Evolutionary conservation across 768 basidiomycete genomes (phyloP).

Genomic region (Neoboletus subvelutipes): DNA sequence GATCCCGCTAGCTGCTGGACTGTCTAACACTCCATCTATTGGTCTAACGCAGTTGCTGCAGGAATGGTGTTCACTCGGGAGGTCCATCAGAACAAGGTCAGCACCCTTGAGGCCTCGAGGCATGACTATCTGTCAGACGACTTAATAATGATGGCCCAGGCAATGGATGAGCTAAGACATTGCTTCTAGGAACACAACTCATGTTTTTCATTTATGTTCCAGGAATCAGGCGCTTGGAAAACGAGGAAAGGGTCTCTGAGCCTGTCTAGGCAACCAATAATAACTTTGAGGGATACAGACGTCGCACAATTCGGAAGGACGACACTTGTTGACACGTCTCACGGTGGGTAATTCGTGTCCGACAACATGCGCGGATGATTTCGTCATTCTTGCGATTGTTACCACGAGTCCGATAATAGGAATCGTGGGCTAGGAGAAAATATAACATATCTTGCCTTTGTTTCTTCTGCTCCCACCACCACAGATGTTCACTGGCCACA

Average conservation of each 20-base stretch:
- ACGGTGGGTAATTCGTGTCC: background rate
- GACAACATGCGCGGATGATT: background rate
- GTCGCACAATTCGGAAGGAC: background rate
- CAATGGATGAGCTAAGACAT: constrained; percentile 33
- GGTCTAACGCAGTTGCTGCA: background rate
- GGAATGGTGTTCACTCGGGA: background rate
- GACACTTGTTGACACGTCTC: background rate
- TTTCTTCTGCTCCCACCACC: background rate
- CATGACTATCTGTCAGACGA: background rate
- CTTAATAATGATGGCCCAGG: background rate
- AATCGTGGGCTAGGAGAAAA: background rate
- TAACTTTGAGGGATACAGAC: no score
- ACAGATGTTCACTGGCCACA: constrained; percentile 7
- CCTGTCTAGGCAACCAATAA: no score
- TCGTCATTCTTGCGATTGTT: constrained; percentile 13
- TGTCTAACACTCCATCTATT: background rate
- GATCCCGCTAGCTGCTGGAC: background rate
- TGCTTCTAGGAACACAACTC: constrained; percentile 76
- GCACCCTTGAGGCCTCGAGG: background rate
- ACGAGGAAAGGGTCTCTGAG: background rate
- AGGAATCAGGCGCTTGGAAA: constrained; percentile 48
- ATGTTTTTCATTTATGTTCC: constrained; percentile 63
- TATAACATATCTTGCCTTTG: background rate
- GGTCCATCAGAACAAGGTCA: background rate
- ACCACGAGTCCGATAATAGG: constrained; percentile 4